Conservation (phyloP, 306 rosid genomes). For the Prunus fruticosa region DNA sequence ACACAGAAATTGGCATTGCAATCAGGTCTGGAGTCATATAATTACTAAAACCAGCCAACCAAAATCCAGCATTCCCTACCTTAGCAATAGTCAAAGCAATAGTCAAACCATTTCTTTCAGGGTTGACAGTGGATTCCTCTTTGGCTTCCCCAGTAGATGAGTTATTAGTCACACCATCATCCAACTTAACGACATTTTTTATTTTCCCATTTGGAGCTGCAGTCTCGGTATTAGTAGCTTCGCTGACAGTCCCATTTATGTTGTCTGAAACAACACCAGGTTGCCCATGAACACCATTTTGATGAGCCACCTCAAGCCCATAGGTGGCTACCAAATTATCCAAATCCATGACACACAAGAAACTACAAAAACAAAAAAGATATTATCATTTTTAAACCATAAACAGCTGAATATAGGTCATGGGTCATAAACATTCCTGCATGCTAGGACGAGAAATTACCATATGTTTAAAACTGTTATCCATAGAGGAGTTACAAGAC, state of each 20-base stretch:
- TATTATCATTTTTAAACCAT: not conserved
- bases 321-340: constrained; percentile 37
- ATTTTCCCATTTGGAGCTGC: constrained; percentile 44
- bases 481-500: not conserved
- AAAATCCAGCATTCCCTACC: constrained; percentile 33
- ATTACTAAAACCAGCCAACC: not conserved
- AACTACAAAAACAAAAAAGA: constrained; percentile 35
- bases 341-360: constrained; percentile 60
- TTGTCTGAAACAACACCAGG: constrained; percentile 30
- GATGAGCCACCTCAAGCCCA: constrained; percentile 49
- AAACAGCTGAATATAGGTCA: not conserved
- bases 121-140: constrained; percentile 41
- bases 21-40: not conserved
- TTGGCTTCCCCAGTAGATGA: constrained; percentile 37
- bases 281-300: constrained; percentile 54
- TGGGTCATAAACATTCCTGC: not conserved
- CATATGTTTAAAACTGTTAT: not conserved
- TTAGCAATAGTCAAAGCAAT: constrained; percentile 47
- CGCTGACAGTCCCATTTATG: constrained; percentile 21
- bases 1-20: constrained; percentile 25
- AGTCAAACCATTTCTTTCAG: constrained; percentile 34
- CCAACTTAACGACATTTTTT: constrained; percentile 35
- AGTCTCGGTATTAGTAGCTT: constrained; percentile 17
- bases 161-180: constrained; percentile 35
- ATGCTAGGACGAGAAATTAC: not conserved